phyloP scores from a whole-genome alignment of 306 rosid species.

The Hylodesmum podocarpum region DNA sequence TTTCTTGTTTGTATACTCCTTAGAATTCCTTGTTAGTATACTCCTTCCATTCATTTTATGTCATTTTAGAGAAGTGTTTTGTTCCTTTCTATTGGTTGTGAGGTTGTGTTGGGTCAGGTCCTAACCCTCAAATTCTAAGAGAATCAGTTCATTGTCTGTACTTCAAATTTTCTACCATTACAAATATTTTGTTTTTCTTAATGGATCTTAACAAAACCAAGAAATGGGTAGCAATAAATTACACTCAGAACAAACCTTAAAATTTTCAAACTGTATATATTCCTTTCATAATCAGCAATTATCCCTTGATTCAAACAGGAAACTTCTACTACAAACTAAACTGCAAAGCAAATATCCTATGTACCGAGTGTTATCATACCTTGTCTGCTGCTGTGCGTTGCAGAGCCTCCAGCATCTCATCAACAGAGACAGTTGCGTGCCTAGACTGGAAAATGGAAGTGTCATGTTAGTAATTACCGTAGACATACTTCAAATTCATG shows the following conservation, averaged over 20 bases:
- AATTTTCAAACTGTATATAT: background rate
- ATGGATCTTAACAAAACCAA: background rate
- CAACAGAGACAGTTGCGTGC: slow-evolving; percentile 85
- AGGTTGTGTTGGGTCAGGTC: no score
- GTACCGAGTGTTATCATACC: slow-evolving; percentile 43
- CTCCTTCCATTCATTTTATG: background rate
- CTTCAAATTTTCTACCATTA: background rate
- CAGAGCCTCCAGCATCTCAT: slow-evolving; percentile 85
- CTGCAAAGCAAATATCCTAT: slow-evolving; percentile 5
- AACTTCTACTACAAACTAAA: background rate
- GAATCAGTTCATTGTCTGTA: background rate
- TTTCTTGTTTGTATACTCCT: background rate
- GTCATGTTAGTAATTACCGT: slow-evolving; percentile 18
- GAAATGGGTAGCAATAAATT: background rate
- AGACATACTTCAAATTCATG: background rate
- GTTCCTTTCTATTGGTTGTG: background rate
- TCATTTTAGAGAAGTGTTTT: background rate
- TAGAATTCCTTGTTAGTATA: background rate
- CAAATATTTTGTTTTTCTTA: background rate
- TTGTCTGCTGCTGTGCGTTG: slow-evolving; percentile 55
- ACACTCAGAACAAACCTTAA: background rate
- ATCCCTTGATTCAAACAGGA: background rate
- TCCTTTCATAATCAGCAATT: background rate
- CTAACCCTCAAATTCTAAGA: no score
- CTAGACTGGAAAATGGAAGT: slow-evolving; percentile 63